Conservation (phyloP, 2,329 filamentous ascomycete species). For the Trichoderma aggressivum region DNA sequence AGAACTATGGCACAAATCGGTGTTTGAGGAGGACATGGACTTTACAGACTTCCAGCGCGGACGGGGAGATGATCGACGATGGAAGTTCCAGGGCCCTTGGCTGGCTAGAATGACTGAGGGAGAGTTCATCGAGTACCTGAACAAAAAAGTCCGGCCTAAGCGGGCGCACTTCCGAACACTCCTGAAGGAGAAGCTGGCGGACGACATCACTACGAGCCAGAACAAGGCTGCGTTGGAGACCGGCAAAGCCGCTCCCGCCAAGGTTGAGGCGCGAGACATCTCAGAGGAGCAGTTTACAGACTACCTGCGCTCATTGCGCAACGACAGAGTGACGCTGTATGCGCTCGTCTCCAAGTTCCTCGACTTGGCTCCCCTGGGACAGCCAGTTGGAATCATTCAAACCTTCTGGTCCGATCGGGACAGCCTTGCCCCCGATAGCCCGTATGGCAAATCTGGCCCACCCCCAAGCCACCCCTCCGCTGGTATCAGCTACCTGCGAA, state of each 20-base stretch:
- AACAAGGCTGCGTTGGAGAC: slow-evolving; percentile 39
- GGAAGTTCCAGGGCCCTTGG: slow-evolving; percentile 67
- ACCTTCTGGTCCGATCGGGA: slow-evolving; percentile 27
- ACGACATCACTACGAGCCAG: slow-evolving; percentile 41
- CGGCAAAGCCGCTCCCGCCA: slow-evolving; percentile 30
- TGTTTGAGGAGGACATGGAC: slow-evolving; percentile 59
- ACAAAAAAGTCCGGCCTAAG: slow-evolving; percentile 50
- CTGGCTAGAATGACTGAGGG: slow-evolving; percentile 60
- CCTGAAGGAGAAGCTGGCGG: slow-evolving; percentile 48
- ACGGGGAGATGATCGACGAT: slow-evolving; percentile 48
- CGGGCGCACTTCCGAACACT: slow-evolving; percentile 54
- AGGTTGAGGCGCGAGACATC: slow-evolving; percentile 37
- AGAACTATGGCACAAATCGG: slow-evolving; percentile 42
- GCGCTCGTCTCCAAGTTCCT: slow-evolving; percentile 57
- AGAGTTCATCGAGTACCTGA: slow-evolving; percentile 55
- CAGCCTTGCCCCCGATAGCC: slow-evolving; percentile 33
- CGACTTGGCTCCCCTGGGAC: slow-evolving; percentile 55
- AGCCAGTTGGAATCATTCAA: slow-evolving; percentile 29
- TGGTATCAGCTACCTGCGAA: slow-evolving; percentile 60
- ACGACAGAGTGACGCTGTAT: slow-evolving; percentile 50
- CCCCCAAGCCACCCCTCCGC: slow-evolving; percentile 60
- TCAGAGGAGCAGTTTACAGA: slow-evolving; percentile 50
- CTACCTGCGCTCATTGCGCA: slow-evolving; percentile 52
- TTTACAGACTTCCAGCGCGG: slow-evolving; percentile 43
- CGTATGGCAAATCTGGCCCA: slow-evolving; percentile 53